Conservation (phyloP, 2,329 filamentous ascomycete species). For the Talaromyces sp. region DNA sequence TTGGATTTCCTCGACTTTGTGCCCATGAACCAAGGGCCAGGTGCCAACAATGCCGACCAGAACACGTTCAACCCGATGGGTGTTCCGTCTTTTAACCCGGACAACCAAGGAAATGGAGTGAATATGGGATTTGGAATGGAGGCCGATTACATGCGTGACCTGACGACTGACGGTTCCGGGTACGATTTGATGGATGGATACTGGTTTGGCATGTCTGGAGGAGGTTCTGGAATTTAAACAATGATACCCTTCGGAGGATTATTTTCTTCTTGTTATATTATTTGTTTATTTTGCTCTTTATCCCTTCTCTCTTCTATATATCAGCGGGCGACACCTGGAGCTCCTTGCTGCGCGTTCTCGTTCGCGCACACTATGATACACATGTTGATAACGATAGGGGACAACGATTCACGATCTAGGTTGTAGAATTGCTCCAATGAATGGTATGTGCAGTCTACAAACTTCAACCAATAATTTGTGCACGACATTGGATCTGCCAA, state of each 20-base stretch:
- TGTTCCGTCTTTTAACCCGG: neutral
- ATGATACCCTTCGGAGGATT: constrained; percentile 13
- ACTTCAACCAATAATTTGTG: neutral
- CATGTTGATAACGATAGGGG: neutral
- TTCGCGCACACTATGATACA: neutral
- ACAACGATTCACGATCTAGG: neutral
- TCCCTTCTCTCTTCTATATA: neutral
- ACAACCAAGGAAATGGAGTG: constrained; percentile 33
- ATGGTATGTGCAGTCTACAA: neutral
- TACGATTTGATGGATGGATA: constrained; percentile 53
- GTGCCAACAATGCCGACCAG: constrained; percentile 25
- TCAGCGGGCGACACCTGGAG: neutral
- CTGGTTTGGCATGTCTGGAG: constrained; percentile 46
- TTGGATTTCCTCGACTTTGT: constrained; percentile 54
- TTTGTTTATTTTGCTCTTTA: neutral
- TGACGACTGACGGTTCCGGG: constrained; percentile 41
- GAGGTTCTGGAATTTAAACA: constrained; percentile 10
- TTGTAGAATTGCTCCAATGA: neutral
- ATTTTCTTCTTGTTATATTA: neutral
- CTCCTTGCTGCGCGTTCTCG: neutral
- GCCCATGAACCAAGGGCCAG: constrained; percentile 27
- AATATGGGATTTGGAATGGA: constrained; percentile 44
- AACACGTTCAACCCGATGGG: constrained; percentile 24
- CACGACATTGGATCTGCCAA: neutral
- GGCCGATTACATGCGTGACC: constrained; percentile 45